Base-by-base conservation (phyloP, 2,329 filamentous ascomycete genomes). In the Biscogniauxia mediterranea region DNA sequence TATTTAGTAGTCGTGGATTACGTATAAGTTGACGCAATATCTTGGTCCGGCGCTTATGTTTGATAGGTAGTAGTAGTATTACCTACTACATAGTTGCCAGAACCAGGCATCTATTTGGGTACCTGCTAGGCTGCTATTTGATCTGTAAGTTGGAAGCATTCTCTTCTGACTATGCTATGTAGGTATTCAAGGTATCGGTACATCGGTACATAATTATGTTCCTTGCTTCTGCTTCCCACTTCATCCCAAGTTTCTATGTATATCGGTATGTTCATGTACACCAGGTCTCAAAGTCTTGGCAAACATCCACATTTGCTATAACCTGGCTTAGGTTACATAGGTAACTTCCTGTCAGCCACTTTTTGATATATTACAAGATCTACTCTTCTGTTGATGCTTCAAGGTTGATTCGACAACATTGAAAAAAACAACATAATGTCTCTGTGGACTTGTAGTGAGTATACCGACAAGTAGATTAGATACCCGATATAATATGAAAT, bases 91-190 rank as follows among this genome's bases (percentile, higher is more conserved):
- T 21, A 52, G 20, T 32, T 13, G 15, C 23, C 26, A 26, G 23
- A 56, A 56, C 46, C 46, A 49, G 17, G 55, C 49, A 23, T 38
- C 38, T 38, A 21, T 38, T 53, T 52, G 50, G 38, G 59, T 54
- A 38, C 49, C 54, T 53, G 25, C 42, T 55, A 51, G 19, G 52
- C 52, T 54, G 13, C 23, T 21, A 6, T 21, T 8, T 46, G 6
- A 23, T 23, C 5, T 23, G 23, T 23, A 3, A 23, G 23, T 23
- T 23, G 23, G 23, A 23, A 23, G 23, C 23, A 23, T 23, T 23
- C 23, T 5, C 23, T 23, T 5, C 2, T 23, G 23, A 23, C n/a
- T n/a, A n/a, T n/a, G n/a, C n/a, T n/a, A n/a, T n/a, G n/a, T n/a
- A n/a, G n/a, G n/a, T n/a, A n/a, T n/a, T n/a, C n/a, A n/a, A n/a